These are phyloP conservation scores for Sarocladium brachiariae DNA, from an alignment of 2,329 filamentous ascomycete genomes.

Conservation along the genomic window DNA sequence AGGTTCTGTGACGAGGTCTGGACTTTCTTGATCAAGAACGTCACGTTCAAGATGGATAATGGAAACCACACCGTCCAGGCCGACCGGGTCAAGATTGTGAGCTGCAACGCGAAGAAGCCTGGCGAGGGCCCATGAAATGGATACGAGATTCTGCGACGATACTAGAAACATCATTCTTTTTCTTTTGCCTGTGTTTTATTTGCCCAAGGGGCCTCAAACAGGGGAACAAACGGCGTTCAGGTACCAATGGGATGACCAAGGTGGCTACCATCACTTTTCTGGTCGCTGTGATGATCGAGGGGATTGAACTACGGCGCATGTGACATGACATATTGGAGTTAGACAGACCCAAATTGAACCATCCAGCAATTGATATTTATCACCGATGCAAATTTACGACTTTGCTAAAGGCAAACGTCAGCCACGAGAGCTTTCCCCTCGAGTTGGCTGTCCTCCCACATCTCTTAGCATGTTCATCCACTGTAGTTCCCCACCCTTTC, in stretches of 20 bases:
- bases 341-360: neutral
- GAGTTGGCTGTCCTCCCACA: neutral
- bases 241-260: neutral
- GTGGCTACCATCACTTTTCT: neutral
- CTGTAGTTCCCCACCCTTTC: neutral
- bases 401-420: neutral
- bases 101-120: conserved; percentile 80
- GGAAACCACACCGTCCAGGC: conserved; percentile 64
- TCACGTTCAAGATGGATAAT: conserved; percentile 96
- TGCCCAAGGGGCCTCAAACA: neutral
- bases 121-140: conserved; percentile 26
- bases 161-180: neutral
- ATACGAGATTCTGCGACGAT: neutral
- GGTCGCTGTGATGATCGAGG: neutral
- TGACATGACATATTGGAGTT: neutral
- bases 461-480: neutral
- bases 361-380: neutral
- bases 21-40: conserved; percentile 98
- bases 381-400: neutral
- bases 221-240: neutral
- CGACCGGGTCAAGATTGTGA: conserved; percentile 97
- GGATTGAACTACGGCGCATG: neutral
- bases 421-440: neutral
- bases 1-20: conserved; percentile 99
- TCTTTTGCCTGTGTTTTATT: neutral